Conservation (phyloP, 83 land plant species). For the Thuja plicata region DNA sequence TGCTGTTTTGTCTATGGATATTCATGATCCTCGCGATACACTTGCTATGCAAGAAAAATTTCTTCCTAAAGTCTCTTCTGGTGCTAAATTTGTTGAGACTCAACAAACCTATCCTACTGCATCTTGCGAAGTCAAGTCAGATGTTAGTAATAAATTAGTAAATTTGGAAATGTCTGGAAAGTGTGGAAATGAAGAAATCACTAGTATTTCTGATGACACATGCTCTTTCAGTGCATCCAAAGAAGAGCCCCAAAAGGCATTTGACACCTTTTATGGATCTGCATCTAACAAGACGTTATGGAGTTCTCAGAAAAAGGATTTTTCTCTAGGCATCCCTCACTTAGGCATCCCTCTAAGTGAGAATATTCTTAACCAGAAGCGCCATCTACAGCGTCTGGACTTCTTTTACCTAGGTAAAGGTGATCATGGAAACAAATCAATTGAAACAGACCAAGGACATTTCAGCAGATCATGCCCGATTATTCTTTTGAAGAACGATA, state of each 20-base stretch:
- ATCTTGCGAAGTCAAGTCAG: neutral
- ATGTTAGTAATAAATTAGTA: neutral
- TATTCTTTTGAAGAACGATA: constrained; percentile 57
- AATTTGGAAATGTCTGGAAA: neutral
- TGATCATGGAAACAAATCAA: neutral
- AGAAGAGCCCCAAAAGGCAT: neutral
- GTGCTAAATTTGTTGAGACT: neutral
- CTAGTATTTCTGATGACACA: neutral
- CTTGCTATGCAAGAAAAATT: constrained; percentile 1
- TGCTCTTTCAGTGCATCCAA: constrained; percentile 3
- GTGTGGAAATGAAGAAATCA: constrained; percentile 4
- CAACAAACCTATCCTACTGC: neutral
- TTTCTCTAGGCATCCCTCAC: constrained; percentile 30
- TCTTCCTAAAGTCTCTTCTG: neutral
- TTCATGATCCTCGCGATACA: constrained; percentile 61
- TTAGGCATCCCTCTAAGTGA: constrained; percentile 54
- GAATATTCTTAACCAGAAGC: constrained; percentile 43
- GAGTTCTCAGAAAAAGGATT: neutral
- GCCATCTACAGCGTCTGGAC: constrained; percentile 48
- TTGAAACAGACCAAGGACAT: neutral
- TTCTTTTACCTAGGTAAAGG: constrained; percentile 14
- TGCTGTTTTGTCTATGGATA: constrained; percentile 44
- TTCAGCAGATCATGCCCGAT: constrained; percentile 47
- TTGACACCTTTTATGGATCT: neutral
- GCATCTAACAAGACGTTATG: constrained; percentile 14